Percentiles rank a stretch among this genome's conserved stretches.
Conservation (phyloP, 2,329 filamentous ascomycete genomes). For the Penicillium sp. region DNA sequence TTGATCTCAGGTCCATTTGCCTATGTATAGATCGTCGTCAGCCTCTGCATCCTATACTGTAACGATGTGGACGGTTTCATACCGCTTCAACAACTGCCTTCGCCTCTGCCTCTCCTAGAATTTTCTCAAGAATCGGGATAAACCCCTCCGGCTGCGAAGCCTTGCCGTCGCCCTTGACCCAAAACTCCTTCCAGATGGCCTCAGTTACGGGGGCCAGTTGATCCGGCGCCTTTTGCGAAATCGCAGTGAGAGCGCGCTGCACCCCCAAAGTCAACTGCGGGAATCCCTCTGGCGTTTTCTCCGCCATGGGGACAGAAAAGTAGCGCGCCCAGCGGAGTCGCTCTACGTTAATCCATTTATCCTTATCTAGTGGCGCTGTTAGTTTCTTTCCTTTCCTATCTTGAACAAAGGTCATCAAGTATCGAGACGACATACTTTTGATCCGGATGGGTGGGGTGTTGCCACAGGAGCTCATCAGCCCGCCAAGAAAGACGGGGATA, state of each 20-base stretch:
- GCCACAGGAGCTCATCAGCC: slow-evolving; percentile 61
- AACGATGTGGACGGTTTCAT: slow-evolving; percentile 17
- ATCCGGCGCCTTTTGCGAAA: slow-evolving; percentile 50
- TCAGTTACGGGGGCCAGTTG: slow-evolving; percentile 49
- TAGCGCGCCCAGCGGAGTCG: slow-evolving; percentile 58
- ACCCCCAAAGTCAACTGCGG: slow-evolving; percentile 57
- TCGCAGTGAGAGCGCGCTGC: slow-evolving; percentile 58
- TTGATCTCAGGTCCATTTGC: slow-evolving; percentile 50
- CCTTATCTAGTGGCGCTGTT: slow-evolving; percentile 56
- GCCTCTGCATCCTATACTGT: not conserved
- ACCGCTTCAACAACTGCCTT: slow-evolving; percentile 50
- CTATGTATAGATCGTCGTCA: slow-evolving; percentile 19
- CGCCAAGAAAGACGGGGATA: slow-evolving; percentile 64
- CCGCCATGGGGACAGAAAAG: slow-evolving; percentile 60
- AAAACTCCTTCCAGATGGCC: slow-evolving; percentile 57
- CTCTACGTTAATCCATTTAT: slow-evolving; percentile 60
- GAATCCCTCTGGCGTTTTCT: slow-evolving; percentile 54
- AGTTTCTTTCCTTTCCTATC: not conserved
- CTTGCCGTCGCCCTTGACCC: slow-evolving; percentile 53
- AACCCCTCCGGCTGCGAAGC: slow-evolving; percentile 54
- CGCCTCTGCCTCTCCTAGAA: slow-evolving; percentile 53
- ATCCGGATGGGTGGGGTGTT: slow-evolving; percentile 61
- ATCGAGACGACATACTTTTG: slow-evolving; percentile 53
- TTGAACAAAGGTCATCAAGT: not conserved
- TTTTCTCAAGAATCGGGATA: slow-evolving; percentile 47